Evolutionary conservation across 208 protist species (phyloP), one percentile per base, ranked within the genome.

Genomic region (Endotrypanum monterogeii): DNA sequence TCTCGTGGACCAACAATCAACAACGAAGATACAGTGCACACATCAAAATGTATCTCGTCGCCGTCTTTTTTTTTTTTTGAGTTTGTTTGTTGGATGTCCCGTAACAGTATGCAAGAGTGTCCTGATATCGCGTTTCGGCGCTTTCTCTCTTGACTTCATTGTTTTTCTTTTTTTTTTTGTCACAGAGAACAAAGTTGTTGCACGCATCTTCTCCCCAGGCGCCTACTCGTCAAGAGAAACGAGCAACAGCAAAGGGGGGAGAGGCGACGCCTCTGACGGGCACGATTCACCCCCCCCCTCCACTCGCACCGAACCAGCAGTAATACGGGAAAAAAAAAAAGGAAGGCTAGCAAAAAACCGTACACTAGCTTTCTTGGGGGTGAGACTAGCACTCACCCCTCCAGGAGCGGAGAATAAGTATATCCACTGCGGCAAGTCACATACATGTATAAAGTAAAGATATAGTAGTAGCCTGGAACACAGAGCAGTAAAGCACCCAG

Each of bases 381-480:
- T 11, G 14, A 1, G 20, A 14, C 7, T 20, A 18, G 7, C 25
- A 4, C 60, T 74, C 62, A 79, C 62, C 37, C 67, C 73, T 83
- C 77, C 0, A 86, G 79, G 30, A 95, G 67, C 74, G 89, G 83
- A 28, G 48, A 46, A 58, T 87, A 86, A 0, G 81, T 85, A 68
- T 84, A 92, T 7, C 78, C 67, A n/a, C 86, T 83, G 7, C 57
- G 70, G 25, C 92, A 84, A n/a, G 80, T 76, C 20, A 90, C 67
- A 76, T 93, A 95, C 71, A 76, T 80, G 66, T 83, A 87, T 5
- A 92, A 69, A 28, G 88, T 78, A 71, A 85, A 83, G 12, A 94
- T 18, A 71, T 79, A 88, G 79, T 93, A 95, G 72, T 89, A 85
- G n/a, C 92, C 92, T 11, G 90, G 90, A 23, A 93, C 55, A 44